These are phyloP conservation scores for Alternaria triticimaculans DNA, from an alignment of 2,329 filamentous ascomycete genomes.

Conservation along the genomic window DNA sequence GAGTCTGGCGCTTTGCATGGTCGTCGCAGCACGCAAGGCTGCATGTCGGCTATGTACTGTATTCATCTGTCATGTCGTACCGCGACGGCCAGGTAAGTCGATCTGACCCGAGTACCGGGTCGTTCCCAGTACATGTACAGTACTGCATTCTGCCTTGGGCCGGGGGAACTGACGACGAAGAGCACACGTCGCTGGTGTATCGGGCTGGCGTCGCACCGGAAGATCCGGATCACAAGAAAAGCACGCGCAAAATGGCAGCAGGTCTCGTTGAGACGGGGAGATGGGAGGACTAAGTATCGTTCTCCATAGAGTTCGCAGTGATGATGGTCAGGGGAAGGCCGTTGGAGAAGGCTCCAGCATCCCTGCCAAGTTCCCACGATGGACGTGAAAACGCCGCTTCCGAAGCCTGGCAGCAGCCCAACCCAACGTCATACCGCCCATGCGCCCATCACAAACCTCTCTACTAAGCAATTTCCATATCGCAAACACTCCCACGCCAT, in stretches of 20 bases:
- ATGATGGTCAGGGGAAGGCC: background rate
- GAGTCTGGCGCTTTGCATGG: background rate
- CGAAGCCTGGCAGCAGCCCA: slow-evolving; percentile 22
- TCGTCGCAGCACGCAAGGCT: background rate
- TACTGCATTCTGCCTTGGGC: background rate
- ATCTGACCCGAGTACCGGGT: background rate
- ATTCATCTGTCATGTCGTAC: background rate
- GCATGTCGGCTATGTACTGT: background rate
- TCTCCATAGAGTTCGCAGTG: background rate
- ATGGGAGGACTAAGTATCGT: background rate
- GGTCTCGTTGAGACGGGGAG: background rate
- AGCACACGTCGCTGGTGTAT: background rate
- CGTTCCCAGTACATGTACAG: background rate
- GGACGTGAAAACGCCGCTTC: slow-evolving; percentile 20
- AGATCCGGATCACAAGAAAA: background rate
- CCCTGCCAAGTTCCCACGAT: slow-evolving; percentile 26
- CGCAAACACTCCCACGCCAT: slow-evolving; percentile 1
- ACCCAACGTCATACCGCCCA: slow-evolving; percentile 17
- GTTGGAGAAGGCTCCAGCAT: slow-evolving; percentile 4
- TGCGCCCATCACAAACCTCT: slow-evolving; percentile 1
- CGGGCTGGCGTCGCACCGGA: background rate
- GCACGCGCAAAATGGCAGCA: background rate
- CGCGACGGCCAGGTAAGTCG: background rate
- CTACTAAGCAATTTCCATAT: background rate
- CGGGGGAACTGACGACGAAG: background rate